Evolutionary conservation across 352 stramenopile species (phyloP), one percentile per base, ranked within the genome.

Genomic region (Globisporangium echinulatum): DNA sequence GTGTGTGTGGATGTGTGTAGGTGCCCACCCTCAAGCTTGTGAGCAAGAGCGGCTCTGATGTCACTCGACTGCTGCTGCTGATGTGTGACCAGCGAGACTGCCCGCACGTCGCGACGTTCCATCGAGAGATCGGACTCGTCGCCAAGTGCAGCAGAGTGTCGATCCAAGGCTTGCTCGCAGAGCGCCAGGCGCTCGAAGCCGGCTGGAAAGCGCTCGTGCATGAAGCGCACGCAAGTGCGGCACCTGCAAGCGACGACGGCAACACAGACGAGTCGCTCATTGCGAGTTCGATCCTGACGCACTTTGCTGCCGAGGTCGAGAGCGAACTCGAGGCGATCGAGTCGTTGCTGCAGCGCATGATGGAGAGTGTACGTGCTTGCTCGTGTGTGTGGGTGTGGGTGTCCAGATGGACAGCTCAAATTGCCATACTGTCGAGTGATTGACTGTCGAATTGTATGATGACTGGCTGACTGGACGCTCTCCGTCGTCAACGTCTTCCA

Each of bases 111-210:
- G 73, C 67, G 4, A 59, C 74, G 19, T 92, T 93, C 63, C 65
- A 70, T 25, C 69, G 82, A 14, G 71, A 93, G 56, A 75, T 93
- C 48, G 64, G 74, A 15, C 59, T 91, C 9, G 72, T 91, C 53
- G 49, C 70, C 36, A 86, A 82, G 59, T 87, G 80, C 67, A 82
- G 68, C 59, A 85, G 81, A n/a, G 61, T 91, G 2, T 88, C 82
- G 15, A 69, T 87, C 14, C 70, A 72, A 8, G 83, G 70, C 13
- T 63, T 91, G 5, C 58, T 82, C 11, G 57, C 68, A 4, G 85
- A 94, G 56, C 75, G 87, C 52, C 67, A 77, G 10, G 69, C 77
- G 36, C 72, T 94, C 1, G 68, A 88, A 42, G 56, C 62, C n/a
- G 82, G 82, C 0, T 68, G 85, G 56, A 69, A 71, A 36, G 81